Evolutionary conservation across 495 filamentous ascomycete genomes (phyloP).

Genomic region (Aspergillus saccharolyticus): DNA sequence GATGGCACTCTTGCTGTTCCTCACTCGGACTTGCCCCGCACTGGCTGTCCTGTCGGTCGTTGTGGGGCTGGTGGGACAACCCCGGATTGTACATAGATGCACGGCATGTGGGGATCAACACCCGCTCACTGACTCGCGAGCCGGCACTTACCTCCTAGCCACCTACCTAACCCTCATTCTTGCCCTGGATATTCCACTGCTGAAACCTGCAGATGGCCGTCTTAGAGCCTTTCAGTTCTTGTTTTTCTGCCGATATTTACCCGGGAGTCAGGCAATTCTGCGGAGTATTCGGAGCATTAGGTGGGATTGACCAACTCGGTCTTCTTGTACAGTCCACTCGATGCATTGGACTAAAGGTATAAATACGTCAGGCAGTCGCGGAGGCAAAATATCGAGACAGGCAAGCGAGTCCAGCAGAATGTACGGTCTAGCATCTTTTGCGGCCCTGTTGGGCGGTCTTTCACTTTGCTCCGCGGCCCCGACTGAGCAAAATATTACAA

Average conservation of each 20-base stretch:
- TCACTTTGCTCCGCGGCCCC: neutral
- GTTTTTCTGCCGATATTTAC: neutral
- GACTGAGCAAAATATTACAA: constrained; percentile 17
- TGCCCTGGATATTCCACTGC: neutral
- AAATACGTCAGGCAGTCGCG: neutral
- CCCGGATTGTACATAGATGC: neutral
- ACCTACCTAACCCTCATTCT: neutral
- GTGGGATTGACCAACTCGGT: neutral
- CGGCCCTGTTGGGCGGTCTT: constrained; percentile 1
- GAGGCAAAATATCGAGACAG: neutral
- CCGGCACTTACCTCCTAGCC: neutral
- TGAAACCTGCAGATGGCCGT: neutral
- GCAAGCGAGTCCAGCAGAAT: neutral
- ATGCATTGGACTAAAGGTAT: neutral
- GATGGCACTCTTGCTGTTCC: neutral
- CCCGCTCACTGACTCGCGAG: neutral
- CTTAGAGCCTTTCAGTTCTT: neutral
- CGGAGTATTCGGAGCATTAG: neutral
- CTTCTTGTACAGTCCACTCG: neutral
- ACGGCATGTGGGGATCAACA: neutral
- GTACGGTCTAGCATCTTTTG: neutral
- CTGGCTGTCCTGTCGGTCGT: neutral
- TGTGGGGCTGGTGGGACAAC: neutral
- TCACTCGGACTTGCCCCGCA: neutral
- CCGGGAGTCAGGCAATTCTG: neutral